Evolutionary conservation across 1,284 basidiomycete genomes (phyloP).

Genomic region (Papiliotrema laurentii): DNA sequence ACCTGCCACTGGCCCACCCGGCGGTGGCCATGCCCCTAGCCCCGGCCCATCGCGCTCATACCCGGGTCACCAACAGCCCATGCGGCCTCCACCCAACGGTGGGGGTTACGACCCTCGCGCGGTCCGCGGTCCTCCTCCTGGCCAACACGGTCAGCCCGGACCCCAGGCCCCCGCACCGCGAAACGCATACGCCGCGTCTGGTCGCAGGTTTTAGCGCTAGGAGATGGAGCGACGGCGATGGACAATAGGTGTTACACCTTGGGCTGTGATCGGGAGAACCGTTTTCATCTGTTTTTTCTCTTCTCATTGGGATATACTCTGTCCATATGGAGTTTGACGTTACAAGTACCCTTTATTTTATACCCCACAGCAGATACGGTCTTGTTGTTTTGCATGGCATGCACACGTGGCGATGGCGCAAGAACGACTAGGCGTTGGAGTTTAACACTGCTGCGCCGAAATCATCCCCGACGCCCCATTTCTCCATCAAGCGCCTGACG

Average conservation of each 20-base stretch:
- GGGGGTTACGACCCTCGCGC: conserved; percentile 14
- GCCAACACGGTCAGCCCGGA: conserved; percentile 2
- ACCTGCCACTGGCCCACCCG: conserved; percentile 6
- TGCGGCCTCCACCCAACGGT: conserved; percentile 5
- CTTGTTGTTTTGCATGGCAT: too few relatives aligned
- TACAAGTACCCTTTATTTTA: too few relatives aligned
- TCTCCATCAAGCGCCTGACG: conserved; percentile 45
- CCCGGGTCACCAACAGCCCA: conserved; percentile 2
- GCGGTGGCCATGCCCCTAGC: background rate
- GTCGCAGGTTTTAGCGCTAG: conserved; percentile 8
- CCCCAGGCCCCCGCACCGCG: background rate
- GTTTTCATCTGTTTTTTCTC: too few relatives aligned
- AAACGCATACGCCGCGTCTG: conserved; percentile 3
- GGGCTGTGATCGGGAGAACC: background rate
- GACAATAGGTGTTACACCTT: background rate
- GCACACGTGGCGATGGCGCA: too few relatives aligned
- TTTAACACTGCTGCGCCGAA: conserved; percentile 44
- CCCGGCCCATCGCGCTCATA: conserved; percentile 1
- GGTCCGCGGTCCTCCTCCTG: conserved; percentile 10
- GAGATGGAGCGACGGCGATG: background rate
- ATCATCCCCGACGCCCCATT: conserved; percentile 47
- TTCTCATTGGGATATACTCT: too few relatives aligned
- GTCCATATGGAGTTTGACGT: too few relatives aligned
- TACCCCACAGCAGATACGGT: too few relatives aligned
- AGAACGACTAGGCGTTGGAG: conserved; percentile 1